Evolutionary conservation across 225 moss, liverwort and hornwort species (phyloP).

Genomic region (Polytrichum commune): DNA sequence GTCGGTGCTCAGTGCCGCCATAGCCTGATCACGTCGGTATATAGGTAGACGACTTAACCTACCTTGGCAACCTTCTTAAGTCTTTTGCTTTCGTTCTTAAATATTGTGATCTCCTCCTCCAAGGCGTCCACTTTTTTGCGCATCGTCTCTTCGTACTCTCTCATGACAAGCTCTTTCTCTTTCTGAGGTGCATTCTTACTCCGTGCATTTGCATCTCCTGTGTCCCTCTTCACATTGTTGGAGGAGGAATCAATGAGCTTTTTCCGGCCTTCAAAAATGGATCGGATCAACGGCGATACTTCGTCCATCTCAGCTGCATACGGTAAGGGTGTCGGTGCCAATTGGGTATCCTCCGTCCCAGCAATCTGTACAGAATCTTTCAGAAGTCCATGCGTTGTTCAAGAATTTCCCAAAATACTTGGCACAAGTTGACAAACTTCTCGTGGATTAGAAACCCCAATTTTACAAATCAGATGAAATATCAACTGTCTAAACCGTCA

Average conservation of each 20-base stretch:
- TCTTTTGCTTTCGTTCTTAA: conserved; percentile 46
- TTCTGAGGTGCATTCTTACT: conserved; percentile 10
- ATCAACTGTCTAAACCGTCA: conserved; percentile 42
- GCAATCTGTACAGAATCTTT: conserved; percentile 22
- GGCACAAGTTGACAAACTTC: not conserved
- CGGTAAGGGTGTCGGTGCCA: conserved; percentile 4
- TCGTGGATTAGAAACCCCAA: not conserved
- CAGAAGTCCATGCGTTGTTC: not conserved
- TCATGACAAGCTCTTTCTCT: conserved; percentile 10
- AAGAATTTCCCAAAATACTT: not conserved
- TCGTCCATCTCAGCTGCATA: conserved; percentile 22
- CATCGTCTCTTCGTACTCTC: conserved; percentile 26
- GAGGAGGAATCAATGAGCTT: conserved; percentile 17
- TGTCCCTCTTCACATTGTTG: conserved; percentile 17
- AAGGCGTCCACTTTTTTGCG: conserved; percentile 38
- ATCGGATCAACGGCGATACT: conserved; percentile 40
- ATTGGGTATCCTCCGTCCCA: conserved; percentile 9
- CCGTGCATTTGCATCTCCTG: conserved; percentile 7
- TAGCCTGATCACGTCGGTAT: not conserved
- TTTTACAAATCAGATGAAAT: not conserved
- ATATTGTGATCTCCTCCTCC: conserved; percentile 46
- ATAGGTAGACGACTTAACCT: not conserved
- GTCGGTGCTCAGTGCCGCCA: not conserved
- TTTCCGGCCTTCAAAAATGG: conserved; percentile 41
- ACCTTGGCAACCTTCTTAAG: conserved; percentile 42